A percentile compares a stretch with the other conserved stretches of the same genome.
Conservation (phyloP, 257 asterid genomes). For the Eucommia ulmoides region DNA sequence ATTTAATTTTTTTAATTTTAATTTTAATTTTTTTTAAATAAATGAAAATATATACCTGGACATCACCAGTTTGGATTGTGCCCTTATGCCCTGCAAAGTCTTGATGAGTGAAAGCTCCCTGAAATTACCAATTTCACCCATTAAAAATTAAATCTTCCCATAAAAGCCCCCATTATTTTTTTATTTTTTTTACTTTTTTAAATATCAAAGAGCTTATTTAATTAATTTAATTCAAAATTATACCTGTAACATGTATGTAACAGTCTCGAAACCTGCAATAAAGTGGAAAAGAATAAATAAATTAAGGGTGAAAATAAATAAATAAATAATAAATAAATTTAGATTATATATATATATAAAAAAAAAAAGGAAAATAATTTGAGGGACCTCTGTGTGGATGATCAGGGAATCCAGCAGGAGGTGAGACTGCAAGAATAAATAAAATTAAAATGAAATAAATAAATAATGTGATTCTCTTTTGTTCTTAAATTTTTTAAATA, state of each 20-base stretch:
- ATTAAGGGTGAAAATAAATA: background rate
- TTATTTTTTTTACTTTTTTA: too few relatives aligned
- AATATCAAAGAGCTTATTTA: background rate
- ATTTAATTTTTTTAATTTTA: too few relatives aligned
- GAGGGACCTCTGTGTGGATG: slow-evolving; percentile 99
- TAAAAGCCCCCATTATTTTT: too few relatives aligned
- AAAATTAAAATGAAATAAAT: background rate
- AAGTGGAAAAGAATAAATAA: background rate
- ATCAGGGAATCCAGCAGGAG: slow-evolving; percentile 96
- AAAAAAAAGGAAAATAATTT: slow-evolving; percentile 1
- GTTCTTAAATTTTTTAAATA: too few relatives aligned
- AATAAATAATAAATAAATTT: too few relatives aligned
- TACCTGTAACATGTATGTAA: slow-evolving; percentile 75
- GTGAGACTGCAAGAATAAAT: slow-evolving; percentile 42
- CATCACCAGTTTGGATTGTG: slow-evolving; percentile 71
- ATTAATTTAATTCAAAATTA: background rate
- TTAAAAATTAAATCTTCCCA: too few relatives aligned
- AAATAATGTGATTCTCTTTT: background rate
- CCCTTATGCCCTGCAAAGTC: slow-evolving; percentile 93
- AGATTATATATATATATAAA: too few relatives aligned
- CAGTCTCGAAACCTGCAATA: slow-evolving; percentile 85
- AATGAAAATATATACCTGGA: too few relatives aligned
- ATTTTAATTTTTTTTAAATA: too few relatives aligned
- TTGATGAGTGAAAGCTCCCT: slow-evolving; percentile 90
- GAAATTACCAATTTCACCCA: background rate